A percentile compares a stretch with the other conserved stretches of the same genome.
Conservation (phyloP, 768 basidiomycete genomes). For the Boletus huronensis region DNA sequence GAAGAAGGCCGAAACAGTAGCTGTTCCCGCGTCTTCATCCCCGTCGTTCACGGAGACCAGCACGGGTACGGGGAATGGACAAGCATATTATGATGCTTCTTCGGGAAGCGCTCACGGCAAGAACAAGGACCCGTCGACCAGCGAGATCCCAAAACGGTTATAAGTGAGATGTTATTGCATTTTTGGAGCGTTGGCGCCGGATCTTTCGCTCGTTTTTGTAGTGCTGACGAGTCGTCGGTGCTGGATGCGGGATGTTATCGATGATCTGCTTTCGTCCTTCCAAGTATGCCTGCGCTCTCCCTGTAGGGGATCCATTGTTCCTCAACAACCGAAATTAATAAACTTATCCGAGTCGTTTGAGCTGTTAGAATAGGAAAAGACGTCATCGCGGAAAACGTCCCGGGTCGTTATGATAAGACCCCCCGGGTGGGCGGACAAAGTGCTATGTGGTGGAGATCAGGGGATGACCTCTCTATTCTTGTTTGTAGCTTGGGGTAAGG, state of each 20-base stretch:
- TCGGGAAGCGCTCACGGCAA: conserved; percentile 7
- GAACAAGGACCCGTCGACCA: conserved; percentile 33
- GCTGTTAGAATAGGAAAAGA: too few species aligned
- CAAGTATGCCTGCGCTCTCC: not conserved
- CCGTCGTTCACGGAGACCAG: conserved; percentile 1
- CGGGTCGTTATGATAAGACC: too few species aligned
- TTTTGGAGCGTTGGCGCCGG: not conserved
- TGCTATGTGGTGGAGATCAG: not conserved
- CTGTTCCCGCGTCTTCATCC: conserved; percentile 2
- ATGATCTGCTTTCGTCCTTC: not conserved
- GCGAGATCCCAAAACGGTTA: conserved; percentile 35
- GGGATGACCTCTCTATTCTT: not conserved
- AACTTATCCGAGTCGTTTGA: too few species aligned
- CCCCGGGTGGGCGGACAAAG: not conserved
- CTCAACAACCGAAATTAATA: too few species aligned
- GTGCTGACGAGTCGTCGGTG: not conserved
- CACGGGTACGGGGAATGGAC: conserved; percentile 26
- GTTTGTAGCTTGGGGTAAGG: not conserved
- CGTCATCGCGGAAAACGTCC: too few species aligned
- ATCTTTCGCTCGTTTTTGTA: not conserved
- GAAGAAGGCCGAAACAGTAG: conserved; percentile 32
- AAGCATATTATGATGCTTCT: conserved; percentile 12
- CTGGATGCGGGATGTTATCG: not conserved
- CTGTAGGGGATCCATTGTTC: not conserved
- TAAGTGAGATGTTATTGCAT: conserved; percentile 3